These are phyloP conservation scores for Suhomyces emberorum DNA, from an alignment of 805 yeast species.

Conservation along the genomic window DNA sequence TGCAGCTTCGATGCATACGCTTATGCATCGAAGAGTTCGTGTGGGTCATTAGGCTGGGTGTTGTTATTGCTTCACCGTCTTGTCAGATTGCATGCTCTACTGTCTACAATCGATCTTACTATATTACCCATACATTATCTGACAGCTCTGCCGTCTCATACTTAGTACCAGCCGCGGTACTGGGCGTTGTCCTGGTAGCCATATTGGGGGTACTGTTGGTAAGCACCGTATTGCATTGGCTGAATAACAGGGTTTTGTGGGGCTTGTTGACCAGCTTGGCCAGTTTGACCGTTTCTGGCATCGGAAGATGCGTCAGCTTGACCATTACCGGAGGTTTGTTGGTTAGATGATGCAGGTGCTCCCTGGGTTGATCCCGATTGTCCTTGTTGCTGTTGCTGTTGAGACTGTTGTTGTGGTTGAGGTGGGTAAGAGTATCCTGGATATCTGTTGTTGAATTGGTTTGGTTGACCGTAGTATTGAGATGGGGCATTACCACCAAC, in stretches of 20 bases:
- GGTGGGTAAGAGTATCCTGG: constrained; percentile 30
- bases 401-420: constrained; percentile 25
- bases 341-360: constrained; percentile 4
- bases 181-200: constrained; percentile 43
- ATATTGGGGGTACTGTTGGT: constrained; percentile 47
- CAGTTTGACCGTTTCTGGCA: constrained; percentile 12
- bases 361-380: constrained; percentile 17
- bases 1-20: too few relatives aligned
- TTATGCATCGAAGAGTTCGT: too few relatives aligned
- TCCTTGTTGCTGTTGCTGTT: constrained; percentile 11
- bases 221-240: constrained; percentile 42
- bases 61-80: too few relatives aligned
- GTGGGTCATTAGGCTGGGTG: too few relatives aligned
- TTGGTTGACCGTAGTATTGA: constrained; percentile 28
- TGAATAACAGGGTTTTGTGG: constrained; percentile 31
- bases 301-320: constrained; percentile 10
- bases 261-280: constrained; percentile 23
- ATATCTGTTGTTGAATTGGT: constrained; percentile 28
- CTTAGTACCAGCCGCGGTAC: constrained; percentile 45
- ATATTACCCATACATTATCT: neutral
- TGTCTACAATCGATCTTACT: too few relatives aligned
- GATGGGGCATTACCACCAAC: constrained; percentile 14
- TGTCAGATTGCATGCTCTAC: too few relatives aligned
- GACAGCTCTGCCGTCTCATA: neutral
- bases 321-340: constrained; percentile 13